phyloP scores from a whole-genome alignment of 495 filamentous ascomycete genomes.

The Glutinoglossum americanum region DNA sequence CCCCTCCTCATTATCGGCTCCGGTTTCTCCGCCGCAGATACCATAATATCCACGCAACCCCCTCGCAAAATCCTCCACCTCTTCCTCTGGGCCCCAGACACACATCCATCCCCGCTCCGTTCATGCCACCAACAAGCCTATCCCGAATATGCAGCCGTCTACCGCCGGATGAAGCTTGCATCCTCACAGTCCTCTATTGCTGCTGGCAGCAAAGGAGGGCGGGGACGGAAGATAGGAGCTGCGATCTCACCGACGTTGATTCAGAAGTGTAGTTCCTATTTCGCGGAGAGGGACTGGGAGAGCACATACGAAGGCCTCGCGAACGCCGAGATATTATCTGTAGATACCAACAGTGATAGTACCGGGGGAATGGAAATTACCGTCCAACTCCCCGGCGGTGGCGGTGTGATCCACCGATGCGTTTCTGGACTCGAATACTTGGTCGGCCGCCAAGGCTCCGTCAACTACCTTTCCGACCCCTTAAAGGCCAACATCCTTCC shows the following conservation, averaged over 20 bases:
- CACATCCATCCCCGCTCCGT: conserved; percentile 33
- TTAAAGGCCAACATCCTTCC: conserved; percentile 30
- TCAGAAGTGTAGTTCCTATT: neutral
- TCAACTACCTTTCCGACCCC: conserved; percentile 29
- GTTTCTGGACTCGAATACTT: conserved; percentile 35
- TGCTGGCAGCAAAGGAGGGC: neutral
- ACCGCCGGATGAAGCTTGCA: conserved; percentile 39
- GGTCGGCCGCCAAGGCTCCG: conserved; percentile 35
- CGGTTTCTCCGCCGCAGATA: conserved; percentile 43
- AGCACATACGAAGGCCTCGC: conserved; percentile 34
- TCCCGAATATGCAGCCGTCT: conserved; percentile 43
- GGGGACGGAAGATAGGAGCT: neutral
- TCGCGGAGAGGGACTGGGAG: conserved; percentile 25
- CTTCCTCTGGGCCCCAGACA: conserved; percentile 38
- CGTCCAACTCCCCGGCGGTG: conserved; percentile 23
- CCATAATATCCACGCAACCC: conserved; percentile 31
- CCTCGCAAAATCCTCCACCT: conserved; percentile 36
- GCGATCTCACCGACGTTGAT: neutral
- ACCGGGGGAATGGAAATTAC: conserved; percentile 18
- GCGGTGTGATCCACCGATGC: conserved; percentile 21
- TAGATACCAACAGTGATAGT: conserved; percentile 9
- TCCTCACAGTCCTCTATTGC: conserved; percentile 10
- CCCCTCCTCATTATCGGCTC: conserved; percentile 36
- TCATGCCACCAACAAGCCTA: conserved; percentile 44
- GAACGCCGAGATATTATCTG: conserved; percentile 31